These are phyloP conservation scores for Plasmopara halstedii DNA, from an alignment of 352 stramenopile genomes.

Conservation along the genomic window DNA sequence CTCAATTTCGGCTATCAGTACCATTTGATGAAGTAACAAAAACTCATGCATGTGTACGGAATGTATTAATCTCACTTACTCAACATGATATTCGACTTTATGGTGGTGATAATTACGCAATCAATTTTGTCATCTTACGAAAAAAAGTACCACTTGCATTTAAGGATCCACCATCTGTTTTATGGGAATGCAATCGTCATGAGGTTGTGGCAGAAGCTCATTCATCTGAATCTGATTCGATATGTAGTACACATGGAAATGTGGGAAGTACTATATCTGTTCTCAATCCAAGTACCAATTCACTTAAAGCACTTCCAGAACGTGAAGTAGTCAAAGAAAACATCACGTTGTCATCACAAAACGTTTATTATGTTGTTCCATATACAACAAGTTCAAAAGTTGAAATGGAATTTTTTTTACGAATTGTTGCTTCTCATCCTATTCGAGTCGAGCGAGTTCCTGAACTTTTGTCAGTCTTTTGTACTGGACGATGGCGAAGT, in stretches of 20 bases:
- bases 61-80: conserved; percentile 68
- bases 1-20: conserved; percentile 75
- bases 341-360: conserved; percentile 60
- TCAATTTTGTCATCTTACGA: conserved; percentile 83
- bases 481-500: conserved; percentile 63
- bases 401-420: conserved; percentile 88
- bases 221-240: conserved; percentile 28
- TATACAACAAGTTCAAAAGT: conserved; percentile 76
- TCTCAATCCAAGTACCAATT: neutral
- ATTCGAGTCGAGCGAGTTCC: conserved; percentile 66
- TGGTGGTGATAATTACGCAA: conserved; percentile 74
- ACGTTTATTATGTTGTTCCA: conserved; percentile 74
- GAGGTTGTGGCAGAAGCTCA: conserved; percentile 63
- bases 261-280: neutral
- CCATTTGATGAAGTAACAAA: conserved; percentile 5
- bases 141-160: conserved; percentile 47
- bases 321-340: conserved; percentile 76
- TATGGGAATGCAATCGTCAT: conserved; percentile 70
- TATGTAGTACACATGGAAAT: neutral
- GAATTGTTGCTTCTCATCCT: conserved; percentile 72
- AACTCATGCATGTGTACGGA: conserved; percentile 5
- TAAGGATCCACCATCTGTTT: conserved; percentile 13
- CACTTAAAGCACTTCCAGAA: conserved; percentile 46
- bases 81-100: conserved; percentile 81
- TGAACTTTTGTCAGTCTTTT: conserved; percentile 50